Base-by-base conservation (phyloP, 768 basidiomycete genomes). In the Nidularia pulvinata region DNA sequence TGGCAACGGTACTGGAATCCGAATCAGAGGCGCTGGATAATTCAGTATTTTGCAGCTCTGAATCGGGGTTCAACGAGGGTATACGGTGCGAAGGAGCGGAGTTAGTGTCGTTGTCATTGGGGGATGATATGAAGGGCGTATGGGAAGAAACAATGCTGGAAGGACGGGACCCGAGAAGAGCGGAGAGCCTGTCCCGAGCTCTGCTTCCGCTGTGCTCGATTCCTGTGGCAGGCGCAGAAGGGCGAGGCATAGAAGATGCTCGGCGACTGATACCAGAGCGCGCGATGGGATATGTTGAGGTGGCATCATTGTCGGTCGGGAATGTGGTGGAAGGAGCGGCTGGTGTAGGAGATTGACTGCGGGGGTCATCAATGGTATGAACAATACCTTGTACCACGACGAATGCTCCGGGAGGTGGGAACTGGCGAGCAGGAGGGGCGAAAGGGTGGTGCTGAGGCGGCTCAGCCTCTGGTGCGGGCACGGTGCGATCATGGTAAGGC, bases 331-430 rank as follows among this genome's bases (percentile, higher is more conserved):
- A 37, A 16, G 47, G 13, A 33, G 52, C 53, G 33, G 56, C 32
- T 7, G 45, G 45, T 46, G 60, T 48, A 19, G 66, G 58, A 44
- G 67, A 61, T 11, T 61, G 52, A 35, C 67, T 53, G 19, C 77
- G 73, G 1, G 84, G 76, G 30, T 81, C 78, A 66, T 90, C 88
- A 3, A 86, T 85, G 0, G 89, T 90, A 57, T 91, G 88, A 1
- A 91, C 89, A 39, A 91, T 88, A 48, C 89, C 89, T 67, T 92
- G 89, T 0, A 92, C 89, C 35, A 92, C 88, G 25, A 92, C 89
- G 3, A 92, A 77, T 2, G 89, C 90, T 11, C 89, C 88, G 0
- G 88, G 84, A 0, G 88, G 84, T 35, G 88, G 87, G 63, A 89
- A 89, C 51, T 78, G 77, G 19, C 81, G 71, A n/a, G 66, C 61